Evolutionary conservation across 2,329 filamentous ascomycete genomes (phyloP).

Genomic region (Nemania sp.): DNA sequence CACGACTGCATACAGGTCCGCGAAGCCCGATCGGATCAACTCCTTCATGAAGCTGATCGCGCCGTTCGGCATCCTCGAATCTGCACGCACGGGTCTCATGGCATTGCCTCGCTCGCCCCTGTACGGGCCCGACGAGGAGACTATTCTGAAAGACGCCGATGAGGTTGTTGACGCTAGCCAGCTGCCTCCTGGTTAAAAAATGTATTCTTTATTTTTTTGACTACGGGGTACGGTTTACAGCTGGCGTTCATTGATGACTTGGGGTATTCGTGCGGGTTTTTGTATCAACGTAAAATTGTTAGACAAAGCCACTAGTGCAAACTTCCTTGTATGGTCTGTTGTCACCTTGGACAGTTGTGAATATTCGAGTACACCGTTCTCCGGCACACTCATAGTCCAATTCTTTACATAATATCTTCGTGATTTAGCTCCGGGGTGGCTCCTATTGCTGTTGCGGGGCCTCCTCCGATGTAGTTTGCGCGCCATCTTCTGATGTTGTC

Average conservation of each 20-base stretch:
- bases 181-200: conserved; percentile 79
- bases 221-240: conserved; percentile 7
- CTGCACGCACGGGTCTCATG: conserved; percentile 94
- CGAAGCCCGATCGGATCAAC: conserved; percentile 91
- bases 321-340: conserved; percentile 21
- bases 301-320: conserved; percentile 25
- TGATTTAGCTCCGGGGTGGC: too few relatives aligned
- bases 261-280: conserved; percentile 2
- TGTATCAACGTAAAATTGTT: conserved; percentile 18
- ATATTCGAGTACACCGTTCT: background rate
- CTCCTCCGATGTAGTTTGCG: too few relatives aligned
- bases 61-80: conserved; percentile 96
- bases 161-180: conserved; percentile 94
- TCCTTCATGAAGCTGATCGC: conserved; percentile 95
- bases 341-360: conserved; percentile 3
- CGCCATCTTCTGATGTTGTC: too few relatives aligned
- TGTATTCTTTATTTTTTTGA: background rate
- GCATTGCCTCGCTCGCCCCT: conserved; percentile 92
- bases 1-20: conserved; percentile 65
- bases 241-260: conserved; percentile 28
- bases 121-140: conserved; percentile 68
- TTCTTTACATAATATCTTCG: too few relatives aligned
- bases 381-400: background rate
- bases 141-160: conserved; percentile 80
- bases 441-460: too few relatives aligned